Percentiles rank a stretch among this genome's conserved stretches.
Evolutionary conservation across 1,284 basidiomycete genomes (phyloP).

Genomic region (Rhizoctonia solani): DNA sequence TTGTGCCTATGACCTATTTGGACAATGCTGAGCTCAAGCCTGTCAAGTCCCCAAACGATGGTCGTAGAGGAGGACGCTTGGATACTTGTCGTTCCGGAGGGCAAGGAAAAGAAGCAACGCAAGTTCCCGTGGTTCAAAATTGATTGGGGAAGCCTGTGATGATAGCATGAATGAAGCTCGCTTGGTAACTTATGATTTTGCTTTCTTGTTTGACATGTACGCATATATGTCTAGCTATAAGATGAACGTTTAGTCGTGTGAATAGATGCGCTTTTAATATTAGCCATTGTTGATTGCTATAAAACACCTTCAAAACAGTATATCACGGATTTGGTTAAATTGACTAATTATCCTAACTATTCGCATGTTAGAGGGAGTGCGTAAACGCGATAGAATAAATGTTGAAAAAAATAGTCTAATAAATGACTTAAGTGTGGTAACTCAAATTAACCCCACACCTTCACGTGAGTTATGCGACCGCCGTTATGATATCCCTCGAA

Average conservation of each 20-base stretch:
- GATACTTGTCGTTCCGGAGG: conserved; percentile 1
- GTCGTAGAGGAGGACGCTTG: conserved; percentile 6
- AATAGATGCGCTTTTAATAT: conserved; percentile 18
- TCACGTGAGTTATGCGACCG: too few relatives aligned
- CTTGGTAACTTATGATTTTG: conserved; percentile 9
- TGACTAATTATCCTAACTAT: too few relatives aligned
- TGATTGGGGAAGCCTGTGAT: conserved; percentile 13
- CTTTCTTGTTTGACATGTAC: conserved; percentile 15
- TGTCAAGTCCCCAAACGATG: neutral
- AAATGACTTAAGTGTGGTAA: too few relatives aligned
- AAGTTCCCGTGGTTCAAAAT: conserved; percentile 31
- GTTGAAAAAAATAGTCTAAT: too few relatives aligned
- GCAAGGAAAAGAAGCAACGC: conserved; percentile 19
- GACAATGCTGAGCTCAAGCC: neutral
- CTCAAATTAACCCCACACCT: too few relatives aligned
- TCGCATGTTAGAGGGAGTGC: too few relatives aligned
- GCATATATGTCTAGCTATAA: neutral
- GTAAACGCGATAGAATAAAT: too few relatives aligned
- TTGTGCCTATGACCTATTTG: neutral
- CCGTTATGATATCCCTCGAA: too few relatives aligned
- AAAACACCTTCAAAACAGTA: too few relatives aligned
- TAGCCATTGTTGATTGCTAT: neutral
- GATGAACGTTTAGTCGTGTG: neutral
- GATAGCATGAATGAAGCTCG: neutral
- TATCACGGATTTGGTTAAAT: too few relatives aligned